Conservation (phyloP, 2,329 filamentous ascomycete genomes). For the Stromatinia cepivora region DNA sequence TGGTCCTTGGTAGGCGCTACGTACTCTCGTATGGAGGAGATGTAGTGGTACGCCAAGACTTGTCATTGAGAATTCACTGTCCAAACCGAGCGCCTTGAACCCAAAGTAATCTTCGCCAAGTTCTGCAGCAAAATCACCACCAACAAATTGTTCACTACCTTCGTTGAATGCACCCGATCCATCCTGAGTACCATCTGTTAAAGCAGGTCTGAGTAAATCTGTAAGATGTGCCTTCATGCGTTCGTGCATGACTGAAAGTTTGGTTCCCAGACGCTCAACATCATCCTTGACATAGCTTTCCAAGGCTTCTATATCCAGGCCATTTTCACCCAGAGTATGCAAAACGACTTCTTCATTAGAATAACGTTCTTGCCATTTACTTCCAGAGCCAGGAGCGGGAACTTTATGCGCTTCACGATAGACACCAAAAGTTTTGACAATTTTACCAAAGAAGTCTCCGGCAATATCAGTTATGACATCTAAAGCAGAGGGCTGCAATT, state of each 20-base stretch:
- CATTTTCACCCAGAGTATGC: conserved; percentile 82
- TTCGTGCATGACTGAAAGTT: conserved; percentile 83
- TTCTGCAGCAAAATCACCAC: conserved; percentile 95
- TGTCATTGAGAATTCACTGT: conserved; percentile 85
- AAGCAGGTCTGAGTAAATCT: conserved; percentile 88
- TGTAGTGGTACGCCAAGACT: conserved; percentile 91
- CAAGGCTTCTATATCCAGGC: conserved; percentile 75
- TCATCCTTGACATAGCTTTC: conserved; percentile 92
- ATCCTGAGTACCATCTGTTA: conserved; percentile 77
- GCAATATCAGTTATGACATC: conserved; percentile 89
- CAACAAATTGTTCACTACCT: conserved; percentile 94
- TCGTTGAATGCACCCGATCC: conserved; percentile 92
- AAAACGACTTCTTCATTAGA: conserved; percentile 82
- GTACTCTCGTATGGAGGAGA: conserved; percentile 86
- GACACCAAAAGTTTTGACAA: conserved; percentile 74
- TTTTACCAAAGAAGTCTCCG: conserved; percentile 83
- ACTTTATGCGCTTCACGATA: conserved; percentile 84
- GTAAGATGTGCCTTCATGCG: conserved; percentile 90
- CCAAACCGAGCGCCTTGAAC: conserved; percentile 91
- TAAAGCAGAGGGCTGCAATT: conserved; percentile 91
- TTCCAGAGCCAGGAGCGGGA: conserved; percentile 47
- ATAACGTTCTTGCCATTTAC: conserved; percentile 64
- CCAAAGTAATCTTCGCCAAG: conserved; percentile 99
- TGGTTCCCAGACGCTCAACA: conserved; percentile 78
- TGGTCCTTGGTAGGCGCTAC: conserved; percentile 74